Base-by-base conservation (phyloP, 192 early-diverging fungal species). In the Gamsiella multidivaricata region DNA sequence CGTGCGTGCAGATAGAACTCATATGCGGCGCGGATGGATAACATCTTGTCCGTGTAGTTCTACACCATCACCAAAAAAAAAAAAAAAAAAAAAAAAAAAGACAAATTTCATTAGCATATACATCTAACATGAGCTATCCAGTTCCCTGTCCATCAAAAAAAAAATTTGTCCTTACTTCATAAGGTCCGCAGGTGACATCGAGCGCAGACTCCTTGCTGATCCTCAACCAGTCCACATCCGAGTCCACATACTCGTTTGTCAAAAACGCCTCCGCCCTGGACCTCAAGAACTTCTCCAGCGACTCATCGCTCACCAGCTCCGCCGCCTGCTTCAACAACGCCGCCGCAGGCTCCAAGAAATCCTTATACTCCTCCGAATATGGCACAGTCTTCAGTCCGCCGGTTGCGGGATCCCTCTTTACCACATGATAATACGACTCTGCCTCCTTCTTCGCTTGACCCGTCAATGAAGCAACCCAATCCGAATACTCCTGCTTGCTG, bases 121-220 rank as follows among this genome's bases (percentile, higher is more conserved):
- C 45, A 18, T 46, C 45, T 46, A 46, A 9, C 9, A 46, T 5
- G 45, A n/a, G n/a, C n/a, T n/a, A n/a, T n/a, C n/a, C n/a, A n/a
- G n/a, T n/a, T n/a, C 45, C 37, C 12, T 5, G 37, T 9, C 12
- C 12, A 12, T 39, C 37, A 39, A 39, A 39, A 39, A 39, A 39
- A 39, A 12, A 10, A 9, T 7, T 43, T 50, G 47, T 25, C n/a
- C 18, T 52, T 59, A 87, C 86, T 82, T 93, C 91, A 64, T 93
- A 93, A 33, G 91, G 90, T 26, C 90, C 90, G 12, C 85, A 74
- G 8, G 91, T 90, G 9, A 90, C 82, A 80, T 93, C 91, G 17
- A 93, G 74, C 3, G 86, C 78, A 43, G 88, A 88, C 5, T 75
- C 72, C 39, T 87, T 88, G 63, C 80, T 86, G 51, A 93, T 87